Evolutionary conservation across 129 eudicot species (phyloP).

Genomic region (Tagetes erecta): DNA sequence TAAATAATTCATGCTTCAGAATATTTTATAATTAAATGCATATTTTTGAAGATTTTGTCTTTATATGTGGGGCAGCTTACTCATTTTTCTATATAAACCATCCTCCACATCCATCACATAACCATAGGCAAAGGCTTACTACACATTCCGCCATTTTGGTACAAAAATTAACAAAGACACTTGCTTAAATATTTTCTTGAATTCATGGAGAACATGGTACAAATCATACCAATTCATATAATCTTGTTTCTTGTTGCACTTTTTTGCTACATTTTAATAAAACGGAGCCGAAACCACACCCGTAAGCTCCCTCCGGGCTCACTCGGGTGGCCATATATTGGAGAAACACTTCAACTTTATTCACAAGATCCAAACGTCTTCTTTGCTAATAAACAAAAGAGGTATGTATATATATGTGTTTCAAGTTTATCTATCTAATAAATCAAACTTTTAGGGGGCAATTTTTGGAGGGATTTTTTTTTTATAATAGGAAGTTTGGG

Average conservation of each 20-base stretch:
- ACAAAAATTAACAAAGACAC: constrained; percentile 13
- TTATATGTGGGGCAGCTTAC: neutral
- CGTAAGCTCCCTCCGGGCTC: constrained; percentile 60
- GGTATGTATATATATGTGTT: constrained; percentile 17
- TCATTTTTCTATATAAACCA: constrained; percentile 37
- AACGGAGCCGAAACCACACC: constrained; percentile 22
- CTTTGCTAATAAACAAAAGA: constrained; percentile 50
- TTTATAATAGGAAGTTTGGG: no score
- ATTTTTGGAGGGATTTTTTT: no score
- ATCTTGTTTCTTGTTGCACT: constrained; percentile 40
- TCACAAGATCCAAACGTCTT: constrained; percentile 59
- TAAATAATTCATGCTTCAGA: neutral
- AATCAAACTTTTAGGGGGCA: no score
- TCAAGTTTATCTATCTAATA: no score
- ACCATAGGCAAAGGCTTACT: constrained; percentile 24
- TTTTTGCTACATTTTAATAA: constrained; percentile 31
- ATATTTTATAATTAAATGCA: neutral
- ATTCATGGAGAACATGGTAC: constrained; percentile 25
- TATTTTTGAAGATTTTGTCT: constrained; percentile 18
- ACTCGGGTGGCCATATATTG: constrained; percentile 67
- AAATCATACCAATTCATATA: constrained; percentile 31
- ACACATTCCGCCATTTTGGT: neutral
- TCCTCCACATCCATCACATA: constrained; percentile 20
- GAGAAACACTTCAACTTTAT: constrained; percentile 65
- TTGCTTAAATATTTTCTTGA: neutral